Base-by-base conservation (phyloP, 1,284 basidiomycete species). In the Moesziomyces sp. region DNA sequence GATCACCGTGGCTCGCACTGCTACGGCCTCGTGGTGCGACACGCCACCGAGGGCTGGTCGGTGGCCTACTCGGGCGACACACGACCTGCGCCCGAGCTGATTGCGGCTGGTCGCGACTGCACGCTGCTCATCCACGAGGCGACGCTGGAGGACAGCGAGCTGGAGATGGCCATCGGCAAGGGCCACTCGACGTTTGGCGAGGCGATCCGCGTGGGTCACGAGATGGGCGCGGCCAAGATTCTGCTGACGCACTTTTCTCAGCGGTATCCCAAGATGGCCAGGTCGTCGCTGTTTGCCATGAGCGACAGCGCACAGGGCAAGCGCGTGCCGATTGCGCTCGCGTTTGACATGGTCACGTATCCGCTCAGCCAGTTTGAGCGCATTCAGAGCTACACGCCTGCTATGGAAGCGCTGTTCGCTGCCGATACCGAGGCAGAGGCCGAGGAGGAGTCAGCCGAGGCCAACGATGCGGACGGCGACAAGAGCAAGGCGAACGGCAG, bases 241-340 rank as follows among this genome's bases (percentile, higher is more conserved):
- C 88, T 98, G 38, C 88, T 98, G 24, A 98, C 94, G 2, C 95
- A 98, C 84, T 98, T 98, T 85, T 97, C 94, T 13, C 92, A 93
- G 58, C 90, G 95, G 13, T 97, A 97, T 84, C 94, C 94, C 14
- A 94, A 93, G 79, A 87, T 94, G 79, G 92, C 93, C 1, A 87
- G 88, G 45, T 86, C 47, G 26, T 57, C 61, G 44, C 59, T 60
- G 23, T 64, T 56, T 21, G 62, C 58, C 3, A 44, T 56, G 53
- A 51, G 52, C 46, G 57, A 52, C 11, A 30, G 21, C 3, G 26
- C 51, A 9, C 30, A 42, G 1, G 54, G 55, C 0, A 61, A 52
- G 38, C 52, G 50, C 21, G 74, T 75, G 24, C 85, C 87, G 23
- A 84, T 85, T 13, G 91, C 90, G 0, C 86, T 94, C 30, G 92